These are phyloP conservation scores for Termitomyces sp. DNA, from an alignment of 768 basidiomycete genomes.

Conservation along the genomic window DNA sequence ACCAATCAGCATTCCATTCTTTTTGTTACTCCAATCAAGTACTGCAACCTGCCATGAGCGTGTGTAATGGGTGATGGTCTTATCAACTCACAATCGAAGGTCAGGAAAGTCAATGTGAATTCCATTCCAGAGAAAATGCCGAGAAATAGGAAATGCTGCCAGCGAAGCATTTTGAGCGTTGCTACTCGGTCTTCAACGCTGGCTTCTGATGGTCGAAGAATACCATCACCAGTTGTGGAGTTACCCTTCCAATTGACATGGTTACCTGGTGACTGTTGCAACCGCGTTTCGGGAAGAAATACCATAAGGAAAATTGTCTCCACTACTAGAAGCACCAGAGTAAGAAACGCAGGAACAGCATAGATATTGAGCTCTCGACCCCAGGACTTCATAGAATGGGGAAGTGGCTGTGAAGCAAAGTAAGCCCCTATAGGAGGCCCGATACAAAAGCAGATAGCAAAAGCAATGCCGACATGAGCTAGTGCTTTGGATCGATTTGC, in stretches of 20 bases:
- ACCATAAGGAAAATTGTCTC: slow-evolving; percentile 79
- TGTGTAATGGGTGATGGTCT: not conserved
- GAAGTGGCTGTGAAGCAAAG: slow-evolving; percentile 84
- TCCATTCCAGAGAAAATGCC: slow-evolving; percentile 92
- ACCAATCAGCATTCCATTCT: slow-evolving; percentile 81
- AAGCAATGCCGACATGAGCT: slow-evolving; percentile 92
- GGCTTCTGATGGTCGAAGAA: slow-evolving; percentile 23
- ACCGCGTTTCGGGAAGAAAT: slow-evolving; percentile 81
- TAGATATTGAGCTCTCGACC: slow-evolving; percentile 81
- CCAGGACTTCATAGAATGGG: slow-evolving; percentile 47
- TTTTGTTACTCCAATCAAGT: slow-evolving; percentile 83
- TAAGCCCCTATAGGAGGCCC: slow-evolving; percentile 95
- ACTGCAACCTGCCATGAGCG: slow-evolving; percentile 37
- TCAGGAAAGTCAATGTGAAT: slow-evolving; percentile 94
- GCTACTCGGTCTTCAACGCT: slow-evolving; percentile 47
- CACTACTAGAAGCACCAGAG: slow-evolving; percentile 65
- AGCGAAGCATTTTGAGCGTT: slow-evolving; percentile 54
- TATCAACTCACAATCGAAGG: slow-evolving; percentile 70
- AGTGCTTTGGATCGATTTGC: slow-evolving; percentile 80
- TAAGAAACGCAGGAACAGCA: slow-evolving; percentile 83
- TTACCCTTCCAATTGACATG: not conserved
- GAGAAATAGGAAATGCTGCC: slow-evolving; percentile 81
- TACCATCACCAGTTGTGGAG: slow-evolving; percentile 12
- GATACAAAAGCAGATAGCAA: slow-evolving; percentile 90
- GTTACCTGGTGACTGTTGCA: not conserved